Evolutionary conservation across 1,139 yeast genomes (phyloP).

Genomic region (Blastobotrys persicus): DNA sequence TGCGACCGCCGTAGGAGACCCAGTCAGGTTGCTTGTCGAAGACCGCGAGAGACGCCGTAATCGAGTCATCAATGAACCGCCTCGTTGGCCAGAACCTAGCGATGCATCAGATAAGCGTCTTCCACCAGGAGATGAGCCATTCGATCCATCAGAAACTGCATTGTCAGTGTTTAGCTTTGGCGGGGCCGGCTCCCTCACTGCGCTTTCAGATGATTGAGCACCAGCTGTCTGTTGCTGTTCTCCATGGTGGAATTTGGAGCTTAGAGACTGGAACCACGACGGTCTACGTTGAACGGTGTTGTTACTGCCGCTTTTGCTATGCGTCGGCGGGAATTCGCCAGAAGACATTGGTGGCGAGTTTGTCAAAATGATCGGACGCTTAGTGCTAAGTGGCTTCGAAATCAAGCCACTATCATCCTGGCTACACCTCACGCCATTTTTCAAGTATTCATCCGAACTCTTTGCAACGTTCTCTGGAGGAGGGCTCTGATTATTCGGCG

Average conservation of each 20-base stretch:
- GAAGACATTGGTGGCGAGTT: constrained; percentile 1
- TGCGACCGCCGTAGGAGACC: background rate
- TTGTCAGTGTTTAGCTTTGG: constrained; percentile 21
- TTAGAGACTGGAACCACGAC: constrained; percentile 19
- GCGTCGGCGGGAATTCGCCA: constrained; percentile 14
- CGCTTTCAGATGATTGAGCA: background rate
- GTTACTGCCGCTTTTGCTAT: constrained; percentile 18
- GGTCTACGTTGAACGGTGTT: constrained; percentile 22
- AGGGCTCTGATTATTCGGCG: background rate
- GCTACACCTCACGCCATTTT: background rate
- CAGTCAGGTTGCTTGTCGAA: background rate
- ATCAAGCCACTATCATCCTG: background rate
- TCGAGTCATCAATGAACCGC: constrained; percentile 25
- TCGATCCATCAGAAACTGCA: constrained; percentile 11
- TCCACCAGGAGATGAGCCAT: constrained; percentile 12
- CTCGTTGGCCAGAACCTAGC: background rate
- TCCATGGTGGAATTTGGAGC: constrained; percentile 14
- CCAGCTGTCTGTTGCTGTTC: background rate
- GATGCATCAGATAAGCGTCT: constrained; percentile 12
- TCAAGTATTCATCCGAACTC: background rate
- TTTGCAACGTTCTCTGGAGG: background rate
- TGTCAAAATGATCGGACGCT: background rate
- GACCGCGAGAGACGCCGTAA: constrained; percentile 24
- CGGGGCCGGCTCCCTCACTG: constrained; percentile 22
- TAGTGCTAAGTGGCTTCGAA: background rate